Evolutionary conservation across 805 yeast species (phyloP), one percentile per base, ranked within the genome.

Genomic region (Candida fluviatilis): DNA sequence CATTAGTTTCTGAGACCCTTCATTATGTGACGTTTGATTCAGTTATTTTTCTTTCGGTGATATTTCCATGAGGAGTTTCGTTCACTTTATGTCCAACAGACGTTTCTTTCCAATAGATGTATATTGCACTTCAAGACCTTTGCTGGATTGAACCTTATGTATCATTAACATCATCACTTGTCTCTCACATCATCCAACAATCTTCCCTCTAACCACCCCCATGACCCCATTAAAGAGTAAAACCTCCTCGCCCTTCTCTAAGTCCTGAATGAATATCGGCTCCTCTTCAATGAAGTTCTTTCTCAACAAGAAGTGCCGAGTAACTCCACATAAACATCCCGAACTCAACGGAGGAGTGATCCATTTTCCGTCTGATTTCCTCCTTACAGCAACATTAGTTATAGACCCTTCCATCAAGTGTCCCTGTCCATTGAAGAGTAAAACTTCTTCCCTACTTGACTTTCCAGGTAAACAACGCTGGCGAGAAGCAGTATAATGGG

Each of bases 301-400:
- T 11, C 64, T 56, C 8, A 88, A 52, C 34, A 91, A 60, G 56
- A 72, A 75, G 45, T 79, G 78, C 48, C 98, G 70, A 50, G 79
- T 76, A 0, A 84, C 88, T 8, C 98, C 97, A 59, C 88, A 81
- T 34, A 91, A 67, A 54, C 96, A 87, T 0, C 98, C 98, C 11
- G 78, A 64, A 1, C 78, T 64, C 21, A 89, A 64, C n/a, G 70
- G 64, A 1, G 99, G 98, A 0, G 98, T 91, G 3, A 80, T 62
- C 91, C 95, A 93, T 18, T 57, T 54, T 31, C 71, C 75, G 5
- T 49, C 52, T 3, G 39, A 31, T 28, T 49, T 53, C 36, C 78
- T 57, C 49, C 55, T 60, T 29, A 89, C 60, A 0, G 96, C 97
- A 8, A 90, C 71, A 50, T 84, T 87, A 11, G 93, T 80, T 13